Base-by-base conservation (phyloP, 345 rosid species). In the Nasturtium officinale region DNA sequence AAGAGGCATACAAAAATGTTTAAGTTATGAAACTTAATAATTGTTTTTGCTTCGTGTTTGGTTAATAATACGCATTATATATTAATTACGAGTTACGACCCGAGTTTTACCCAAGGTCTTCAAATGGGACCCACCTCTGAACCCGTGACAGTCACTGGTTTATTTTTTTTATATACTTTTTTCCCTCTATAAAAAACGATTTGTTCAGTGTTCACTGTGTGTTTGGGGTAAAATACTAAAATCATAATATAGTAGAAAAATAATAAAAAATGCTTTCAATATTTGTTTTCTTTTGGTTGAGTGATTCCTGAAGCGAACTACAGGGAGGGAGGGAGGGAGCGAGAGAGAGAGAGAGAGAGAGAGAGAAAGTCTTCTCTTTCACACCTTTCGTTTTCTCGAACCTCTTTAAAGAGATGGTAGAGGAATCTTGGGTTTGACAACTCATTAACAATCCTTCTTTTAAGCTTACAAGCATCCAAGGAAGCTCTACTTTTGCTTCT, bases 141-240 rank as follows among this genome's bases (percentile, higher is more conserved):
- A 81, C 73, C 90, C 85, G 87, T 81, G 89, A 85, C 87, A 84
- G 81, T 61, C 85, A 83, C 83, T 86, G 83, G 90, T 88, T 90
- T 52, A 45, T 65, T 66, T 75, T 51, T 61, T 68, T 38, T 11
- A 63, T 46, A 23, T 29, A 12, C 50, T 61, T 62, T 57, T 65
- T 73, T 47, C 7, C 42, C 18, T 23, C 1, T 26, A 17, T 11
- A 25, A 45, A 43, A 15, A 45, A 6, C 70, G 56, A 61, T 69
- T 46, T 63, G 38, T 32, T 57, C 33, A 50, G 6, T 53, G 35
- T 67, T 64, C 63, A 69, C 67, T 38, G 38, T 65, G 13, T 29
- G 37, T 43, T 5, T 23, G 21, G 52, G 15, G 48, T 73, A 69
- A 45, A 15, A 35, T n/a, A n/a, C 1, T 23, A 40, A 42, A 52